Base-by-base conservation (phyloP, 2,329 filamentous ascomycete species). In the Cadophora malorum region DNA sequence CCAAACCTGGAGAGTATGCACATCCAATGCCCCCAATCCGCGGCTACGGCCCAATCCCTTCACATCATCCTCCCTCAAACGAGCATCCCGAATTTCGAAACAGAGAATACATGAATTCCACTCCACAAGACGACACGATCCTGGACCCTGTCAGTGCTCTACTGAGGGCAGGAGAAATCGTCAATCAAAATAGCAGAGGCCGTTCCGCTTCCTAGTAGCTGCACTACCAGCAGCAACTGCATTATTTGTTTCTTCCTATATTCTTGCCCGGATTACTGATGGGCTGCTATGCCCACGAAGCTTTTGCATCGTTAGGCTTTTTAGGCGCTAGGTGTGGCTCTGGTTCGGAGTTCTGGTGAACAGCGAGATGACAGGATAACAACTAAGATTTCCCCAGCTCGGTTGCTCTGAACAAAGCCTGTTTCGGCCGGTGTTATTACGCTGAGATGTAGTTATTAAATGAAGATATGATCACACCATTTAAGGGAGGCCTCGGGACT, bases 61-160 rank as follows among this genome's bases (percentile, higher is more conserved):
- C 59, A 41, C 65, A 67, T 38, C 25, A 63, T 33, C 14, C 23
- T 28, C 19, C 12, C 33, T 9, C 50, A 12, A 31, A 25, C 64
- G 74, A 71, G 49, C 67, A 62, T 21, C 67, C 38, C 47, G 72
- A 72, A 56, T 58, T 49, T 55, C 72, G 67, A 68, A 66, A 66
- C 12, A 63, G 69, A 41, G 71, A 74, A 16, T 68, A 16, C 70
- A 74, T 59, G 71, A 75, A 60, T 31, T 67, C 72, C 6, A 59
- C 67, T 21, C 66, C 71, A 4, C 61, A 73, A 19, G 77, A 78
- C 19, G 76, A 73, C 2, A 78, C 79, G 4, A 71, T 77, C 3
- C 77, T 88, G 23, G 86, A 89, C 69, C 86, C 87, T 1, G 86
- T 90, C 78, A 87, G 81, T 68, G 87, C 87, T 7, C 78, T 90